Evolutionary conservation across 495 filamentous ascomycete genomes (phyloP).

Genomic region (Hyaloscypha variabilis): DNA sequence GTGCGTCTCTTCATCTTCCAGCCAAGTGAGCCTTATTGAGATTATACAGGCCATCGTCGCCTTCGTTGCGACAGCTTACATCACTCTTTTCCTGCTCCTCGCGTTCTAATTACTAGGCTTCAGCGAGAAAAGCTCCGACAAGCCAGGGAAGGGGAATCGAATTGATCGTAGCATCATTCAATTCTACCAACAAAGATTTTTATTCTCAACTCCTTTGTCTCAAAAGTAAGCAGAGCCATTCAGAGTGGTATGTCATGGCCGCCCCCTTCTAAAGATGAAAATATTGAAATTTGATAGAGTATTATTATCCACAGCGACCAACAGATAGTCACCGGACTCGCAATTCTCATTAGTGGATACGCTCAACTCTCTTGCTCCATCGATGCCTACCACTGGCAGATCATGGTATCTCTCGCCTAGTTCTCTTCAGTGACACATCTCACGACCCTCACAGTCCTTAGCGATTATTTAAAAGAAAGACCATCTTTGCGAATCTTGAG

Average conservation of each 20-base stretch:
- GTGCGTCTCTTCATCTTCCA: background rate
- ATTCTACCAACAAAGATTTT: too few species aligned
- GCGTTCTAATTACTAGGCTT: background rate
- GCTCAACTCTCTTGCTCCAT: slow-evolving; percentile 16
- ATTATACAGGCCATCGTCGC: background rate
- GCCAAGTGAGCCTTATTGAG: background rate
- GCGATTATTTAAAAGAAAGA: background rate
- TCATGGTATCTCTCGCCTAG: slow-evolving; percentile 42
- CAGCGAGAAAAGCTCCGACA: background rate
- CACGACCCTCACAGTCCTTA: slow-evolving; percentile 39
- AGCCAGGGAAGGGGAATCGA: too few species aligned
- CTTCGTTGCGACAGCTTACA: slow-evolving; percentile 2
- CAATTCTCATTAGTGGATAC: slow-evolving; percentile 5
- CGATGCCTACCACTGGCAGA: slow-evolving; percentile 41
- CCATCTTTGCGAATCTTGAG: background rate
- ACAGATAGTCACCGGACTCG: slow-evolving; percentile 13
- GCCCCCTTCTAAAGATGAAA: background rate
- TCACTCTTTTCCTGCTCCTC: background rate
- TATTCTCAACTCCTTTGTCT: background rate
- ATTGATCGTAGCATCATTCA: too few species aligned
- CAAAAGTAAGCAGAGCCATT: background rate
- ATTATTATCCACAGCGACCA: slow-evolving; percentile 13
- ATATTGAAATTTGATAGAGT: background rate
- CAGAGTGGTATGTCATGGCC: background rate
- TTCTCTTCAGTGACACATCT: slow-evolving; percentile 44